Percentiles rank a stretch among this genome's conserved stretches.
phyloP scores from a whole-genome alignment of 108 stramenopile genomes.

The Stephanodiscus minutulus region DNA sequence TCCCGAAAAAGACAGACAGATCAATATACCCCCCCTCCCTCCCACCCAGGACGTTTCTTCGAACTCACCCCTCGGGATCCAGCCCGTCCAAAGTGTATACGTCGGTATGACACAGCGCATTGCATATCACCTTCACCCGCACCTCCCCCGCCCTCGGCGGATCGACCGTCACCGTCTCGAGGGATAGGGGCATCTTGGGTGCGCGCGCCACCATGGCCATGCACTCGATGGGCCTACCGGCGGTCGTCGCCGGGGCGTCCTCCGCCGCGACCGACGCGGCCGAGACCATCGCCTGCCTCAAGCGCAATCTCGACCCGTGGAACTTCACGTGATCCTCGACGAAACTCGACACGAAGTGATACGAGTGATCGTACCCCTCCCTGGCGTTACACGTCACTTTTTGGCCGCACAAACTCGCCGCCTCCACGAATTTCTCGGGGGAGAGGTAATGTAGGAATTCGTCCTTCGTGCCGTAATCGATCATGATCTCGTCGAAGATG shows the following conservation, averaged over 20 bases:
- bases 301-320: slow-evolving; percentile 72
- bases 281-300: slow-evolving; percentile 19
- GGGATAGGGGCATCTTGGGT: slow-evolving; percentile 67
- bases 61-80: slow-evolving; percentile 85
- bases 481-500: slow-evolving; percentile 77
- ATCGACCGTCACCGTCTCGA: slow-evolving; percentile 89
- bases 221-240: slow-evolving; percentile 84
- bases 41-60: slow-evolving; percentile 9
- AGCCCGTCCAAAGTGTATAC: slow-evolving; percentile 87
- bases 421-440: slow-evolving; percentile 59
- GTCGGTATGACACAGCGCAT: slow-evolving; percentile 94
- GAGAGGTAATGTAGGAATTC: slow-evolving; percentile 62
- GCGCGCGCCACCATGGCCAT: slow-evolving; percentile 87
- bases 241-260: slow-evolving; percentile 8
- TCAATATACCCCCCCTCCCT: no score
- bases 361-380: slow-evolving; percentile 93
- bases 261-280: slow-evolving; percentile 4
- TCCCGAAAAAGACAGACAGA: no score
- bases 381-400: slow-evolving; percentile 73
- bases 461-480: slow-evolving; percentile 83
- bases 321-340: slow-evolving; percentile 88
- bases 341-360: slow-evolving; percentile 90
- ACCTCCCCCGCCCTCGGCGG: slow-evolving; percentile 87
- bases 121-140: slow-evolving; percentile 71
- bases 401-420: slow-evolving; percentile 70